Base-by-base conservation (phyloP, 2,329 filamentous ascomycete genomes). In the Blastomyces gilchristii region DNA sequence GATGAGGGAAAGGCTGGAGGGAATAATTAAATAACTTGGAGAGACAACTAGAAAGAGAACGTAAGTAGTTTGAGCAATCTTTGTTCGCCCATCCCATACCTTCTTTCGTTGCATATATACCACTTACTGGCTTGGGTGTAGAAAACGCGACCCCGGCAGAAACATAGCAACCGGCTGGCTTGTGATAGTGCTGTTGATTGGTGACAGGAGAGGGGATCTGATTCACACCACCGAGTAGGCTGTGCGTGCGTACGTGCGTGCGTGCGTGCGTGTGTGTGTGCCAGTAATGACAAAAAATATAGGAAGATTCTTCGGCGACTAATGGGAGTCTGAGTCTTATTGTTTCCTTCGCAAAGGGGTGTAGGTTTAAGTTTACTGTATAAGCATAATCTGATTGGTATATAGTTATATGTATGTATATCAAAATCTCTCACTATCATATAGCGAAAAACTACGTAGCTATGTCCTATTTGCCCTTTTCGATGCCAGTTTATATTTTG, bases 1-100 rank as follows among this genome's bases (percentile, higher is more conserved):
- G 34, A 43, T 39, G 45, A 31, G 37, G 14, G 39, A 4, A 28
- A 41, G 22, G 2, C 31, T 56, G 63, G 63, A 63, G 61, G 62
- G 63, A 56, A 45, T 31, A 31, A 31, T 31, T 2, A 31, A 31
- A 31, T 31, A 31, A 31, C 31, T 31, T 31, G 31, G 31, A 31
- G 5, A 31, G 31, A 6, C 31, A 31, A 6, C 2, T 31, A 31
- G 31, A 31, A 31, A 31, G 2, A 31, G 31, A 31, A 31, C 3
- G 5, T 3, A 34, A 54, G 52, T 53, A 53, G 2, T 34, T 34
- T 53, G 12, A 28, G 49, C n/a, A 52, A 28, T 25, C 11, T 25
- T 31, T 31, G 31, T 31, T 31, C 31, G 31, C 31, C 31, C 31
- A 31, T 31, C 31, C 31, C 31, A 31, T 6, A 31, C 31, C 31